Conservation (phyloP, 2,329 filamentous ascomycete species). For the Geosmithia flava region DNA sequence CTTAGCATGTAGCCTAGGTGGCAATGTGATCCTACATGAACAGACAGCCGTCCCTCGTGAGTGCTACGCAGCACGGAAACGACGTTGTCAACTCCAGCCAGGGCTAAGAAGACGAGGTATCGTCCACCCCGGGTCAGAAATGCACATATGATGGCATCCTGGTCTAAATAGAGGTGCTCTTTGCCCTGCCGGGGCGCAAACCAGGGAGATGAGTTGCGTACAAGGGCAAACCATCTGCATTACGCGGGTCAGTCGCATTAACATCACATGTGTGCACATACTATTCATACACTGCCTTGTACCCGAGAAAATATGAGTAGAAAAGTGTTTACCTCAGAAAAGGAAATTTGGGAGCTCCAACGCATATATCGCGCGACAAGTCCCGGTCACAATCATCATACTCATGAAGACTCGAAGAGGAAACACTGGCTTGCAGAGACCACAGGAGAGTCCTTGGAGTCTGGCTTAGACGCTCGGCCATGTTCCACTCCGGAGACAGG, state of each 20-base stretch:
- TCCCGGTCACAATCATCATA: conserved; percentile 31
- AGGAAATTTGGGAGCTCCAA: conserved; percentile 51
- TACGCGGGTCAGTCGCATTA: not conserved
- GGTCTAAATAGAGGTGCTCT: conserved; percentile 52
- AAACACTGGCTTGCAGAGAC: conserved; percentile 47
- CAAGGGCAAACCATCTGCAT: conserved; percentile 64
- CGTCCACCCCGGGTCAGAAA: conserved; percentile 63
- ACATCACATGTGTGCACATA: not conserved
- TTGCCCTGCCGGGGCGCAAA: conserved; percentile 77
- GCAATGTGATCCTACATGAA: conserved; percentile 35
- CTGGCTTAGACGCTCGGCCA: conserved; percentile 47
- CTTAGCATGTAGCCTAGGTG: conserved; percentile 1
- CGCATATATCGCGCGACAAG: conserved; percentile 41
- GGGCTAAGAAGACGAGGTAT: conserved; percentile 64
- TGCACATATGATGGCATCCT: conserved; percentile 66
- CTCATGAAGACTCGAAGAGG: conserved; percentile 14
- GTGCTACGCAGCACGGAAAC: conserved; percentile 57
- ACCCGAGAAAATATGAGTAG: too few species aligned
- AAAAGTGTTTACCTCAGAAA: conserved; percentile 33
- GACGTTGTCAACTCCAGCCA: conserved; percentile 63
- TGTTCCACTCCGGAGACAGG: conserved; percentile 41
- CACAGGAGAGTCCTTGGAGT: conserved; percentile 59
- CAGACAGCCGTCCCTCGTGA: conserved; percentile 49
- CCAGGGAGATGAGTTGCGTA: conserved; percentile 75
- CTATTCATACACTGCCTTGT: not conserved